A percentile compares a stretch with the other conserved stretches of the same genome.
Conservation (phyloP, 129 eudicot genomes). For the Erigeron canadensis region DNA sequence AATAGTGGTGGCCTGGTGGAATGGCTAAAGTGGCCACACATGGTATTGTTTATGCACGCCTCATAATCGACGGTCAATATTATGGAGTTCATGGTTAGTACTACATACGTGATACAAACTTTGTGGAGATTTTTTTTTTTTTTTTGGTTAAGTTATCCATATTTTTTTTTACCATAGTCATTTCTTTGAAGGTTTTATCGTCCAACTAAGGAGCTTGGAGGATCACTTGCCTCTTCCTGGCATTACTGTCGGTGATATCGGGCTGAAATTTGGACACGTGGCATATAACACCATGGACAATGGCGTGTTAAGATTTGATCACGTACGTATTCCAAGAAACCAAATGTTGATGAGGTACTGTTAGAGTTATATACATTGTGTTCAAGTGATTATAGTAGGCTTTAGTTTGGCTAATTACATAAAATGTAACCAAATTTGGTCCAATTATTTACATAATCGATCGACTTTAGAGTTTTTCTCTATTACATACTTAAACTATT, state of each 20-base stretch:
- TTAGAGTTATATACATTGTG: not conserved
- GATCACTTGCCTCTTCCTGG: constrained; percentile 91
- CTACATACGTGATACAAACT: not conserved
- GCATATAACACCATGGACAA: constrained; percentile 99
- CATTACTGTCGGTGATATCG: constrained; percentile 90
- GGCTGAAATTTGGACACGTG: constrained; percentile 95
- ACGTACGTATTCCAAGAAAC: constrained; percentile 82
- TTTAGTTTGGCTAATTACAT: too few relatives aligned
- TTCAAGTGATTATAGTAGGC: not conserved
- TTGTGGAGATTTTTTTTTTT: not conserved
- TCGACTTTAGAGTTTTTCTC: too few relatives aligned
- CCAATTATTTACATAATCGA: too few relatives aligned
- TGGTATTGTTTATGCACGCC: constrained; percentile 84
- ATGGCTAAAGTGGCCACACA: constrained; percentile 88
- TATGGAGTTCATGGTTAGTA: constrained; percentile 80
- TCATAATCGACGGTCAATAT: constrained; percentile 67
- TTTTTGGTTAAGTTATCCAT: not conserved
- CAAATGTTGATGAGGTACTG: constrained; percentile 94
- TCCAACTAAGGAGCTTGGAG: constrained; percentile 93
- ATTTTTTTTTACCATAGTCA: not conserved
- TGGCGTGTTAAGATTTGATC: constrained; percentile 87
- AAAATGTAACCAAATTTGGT: too few relatives aligned
- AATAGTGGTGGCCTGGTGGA: constrained; percentile 99
- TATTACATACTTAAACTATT: too few relatives aligned
- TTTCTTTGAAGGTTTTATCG: constrained; percentile 66